Evolutionary conservation across 2,329 filamentous ascomycete species (phyloP), one percentile per base, ranked within the genome.

Genomic region (Raffaelea ambrosiae): DNA sequence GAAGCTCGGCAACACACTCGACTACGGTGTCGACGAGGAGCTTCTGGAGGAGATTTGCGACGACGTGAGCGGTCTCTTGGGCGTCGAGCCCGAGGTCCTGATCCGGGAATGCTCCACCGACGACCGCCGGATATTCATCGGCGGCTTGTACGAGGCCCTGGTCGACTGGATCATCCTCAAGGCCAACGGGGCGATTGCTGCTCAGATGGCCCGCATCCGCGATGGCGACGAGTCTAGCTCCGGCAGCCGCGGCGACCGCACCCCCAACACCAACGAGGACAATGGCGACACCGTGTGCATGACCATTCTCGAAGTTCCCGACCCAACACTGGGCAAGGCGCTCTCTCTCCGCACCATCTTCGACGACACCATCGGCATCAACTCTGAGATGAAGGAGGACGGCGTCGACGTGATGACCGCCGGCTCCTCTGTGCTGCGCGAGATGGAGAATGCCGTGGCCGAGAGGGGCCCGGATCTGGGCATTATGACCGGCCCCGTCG

Each of bases 361-460:
- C 58, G 91, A 98, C 56, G 93, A 97, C 58, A 79, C 74, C n/a
- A 72, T 84, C 19, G 93, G 93, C 45, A 96, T 98, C 68, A 97
- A 97, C 57, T 77, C 85, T 0, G 93, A 98, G 69, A 97, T 98
- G 90, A 95, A 91, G 59, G 84, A 91, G 53, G 93, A 98, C 56
- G 93, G 93, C 10, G 78, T 98, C 1, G 77, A 86, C n/a, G 76
- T 94, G 2, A 68, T 76, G 1, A 58, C 83, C 0, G 81, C 81
- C 1, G 86, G 86, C n/a, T 84, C 83, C 49, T 94, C 91, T 0
- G 84, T 97, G 10, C 63, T 91, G 14, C 83, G 86, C 35, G 90
- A 96, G 61, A 94, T 95, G 85, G 81, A 86, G 59, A 82, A 83
- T 49, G 88, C 90, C 2, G 79, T 96, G 5, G 68, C 80, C 1